Conservation (phyloP, 2,329 filamentous ascomycete species). For the Cercospora sojina region DNA sequence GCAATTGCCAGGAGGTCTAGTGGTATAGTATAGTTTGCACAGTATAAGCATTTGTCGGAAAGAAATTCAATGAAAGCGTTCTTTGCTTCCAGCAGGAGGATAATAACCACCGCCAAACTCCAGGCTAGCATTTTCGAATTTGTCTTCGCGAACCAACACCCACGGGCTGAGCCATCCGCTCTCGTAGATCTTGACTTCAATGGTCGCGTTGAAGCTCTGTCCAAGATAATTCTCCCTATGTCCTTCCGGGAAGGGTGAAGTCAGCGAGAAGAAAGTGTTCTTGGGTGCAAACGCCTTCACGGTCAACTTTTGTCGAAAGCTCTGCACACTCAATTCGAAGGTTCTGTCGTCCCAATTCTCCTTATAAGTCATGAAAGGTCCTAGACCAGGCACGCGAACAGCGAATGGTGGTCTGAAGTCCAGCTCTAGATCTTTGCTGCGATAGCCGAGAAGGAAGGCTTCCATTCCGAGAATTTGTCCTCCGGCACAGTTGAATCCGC, state of each 20-base stretch:
- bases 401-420: conserved; percentile 50
- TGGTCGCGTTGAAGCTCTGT: conserved; percentile 49
- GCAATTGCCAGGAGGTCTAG: neutral
- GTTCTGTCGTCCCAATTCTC: conserved; percentile 43
- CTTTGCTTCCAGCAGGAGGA: conserved; percentile 41
- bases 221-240: conserved; percentile 47
- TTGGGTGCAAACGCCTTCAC: conserved; percentile 44
- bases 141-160: conserved; percentile 42
- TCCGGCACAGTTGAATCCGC: conserved; percentile 40
- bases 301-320: conserved; percentile 44
- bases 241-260: conserved; percentile 49
- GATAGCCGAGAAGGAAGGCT: conserved; percentile 51
- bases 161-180: conserved; percentile 43
- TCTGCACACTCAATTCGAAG: conserved; percentile 42
- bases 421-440: conserved; percentile 39
- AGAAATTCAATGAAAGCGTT: conserved; percentile 38
- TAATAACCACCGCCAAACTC: conserved; percentile 54
- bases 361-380: conserved; percentile 46
- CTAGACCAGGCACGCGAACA: conserved; percentile 39
- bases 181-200: conserved; percentile 46
- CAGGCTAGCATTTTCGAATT: conserved; percentile 47
- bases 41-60: neutral
- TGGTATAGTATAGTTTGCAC: neutral
- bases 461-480: conserved; percentile 44
- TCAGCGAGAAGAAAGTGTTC: conserved; percentile 48